Conservation (phyloP, 1,284 basidiomycete species). For the Termitomyces sp. region DNA sequence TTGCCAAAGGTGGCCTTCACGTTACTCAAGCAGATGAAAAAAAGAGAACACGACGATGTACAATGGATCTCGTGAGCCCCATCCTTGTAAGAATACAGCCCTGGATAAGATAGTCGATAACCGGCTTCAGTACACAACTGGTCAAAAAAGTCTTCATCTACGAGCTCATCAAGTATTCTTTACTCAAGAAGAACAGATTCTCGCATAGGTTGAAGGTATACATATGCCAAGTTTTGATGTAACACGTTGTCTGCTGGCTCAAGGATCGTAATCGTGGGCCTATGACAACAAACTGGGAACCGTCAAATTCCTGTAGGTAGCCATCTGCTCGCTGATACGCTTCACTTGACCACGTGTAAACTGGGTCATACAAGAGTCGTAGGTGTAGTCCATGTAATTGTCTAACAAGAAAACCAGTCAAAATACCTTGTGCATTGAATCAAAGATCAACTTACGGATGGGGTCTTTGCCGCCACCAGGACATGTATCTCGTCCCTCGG, state of each 20-base stretch:
- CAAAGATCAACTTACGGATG: slow-evolving; percentile 26
- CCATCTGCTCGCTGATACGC: slow-evolving; percentile 12
- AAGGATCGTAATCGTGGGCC: background rate
- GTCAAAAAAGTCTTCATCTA: background rate
- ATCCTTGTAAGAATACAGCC: background rate
- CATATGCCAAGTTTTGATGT: background rate
- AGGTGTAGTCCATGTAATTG: slow-evolving; percentile 25
- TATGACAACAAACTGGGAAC: background rate
- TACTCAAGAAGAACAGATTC: background rate
- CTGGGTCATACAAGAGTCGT: slow-evolving; percentile 28
- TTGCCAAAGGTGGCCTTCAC: background rate
- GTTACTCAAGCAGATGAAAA: background rate
- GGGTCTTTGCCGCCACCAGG: slow-evolving; percentile 29
- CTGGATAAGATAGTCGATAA: background rate
- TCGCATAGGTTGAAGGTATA: background rate
- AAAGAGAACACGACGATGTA: background rate
- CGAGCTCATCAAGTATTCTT: background rate
- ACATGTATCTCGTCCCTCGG: slow-evolving; percentile 27
- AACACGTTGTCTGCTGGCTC: background rate
- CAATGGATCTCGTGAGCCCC: background rate
- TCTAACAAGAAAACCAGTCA: slow-evolving; percentile 8
- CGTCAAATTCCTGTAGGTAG: slow-evolving; percentile 7
- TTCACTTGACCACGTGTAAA: slow-evolving; percentile 26
- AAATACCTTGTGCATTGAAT: background rate
- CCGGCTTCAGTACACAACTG: background rate